phyloP scores from a whole-genome alignment of 345 rosid species.

The Eucalyptus camaldulensis region DNA sequence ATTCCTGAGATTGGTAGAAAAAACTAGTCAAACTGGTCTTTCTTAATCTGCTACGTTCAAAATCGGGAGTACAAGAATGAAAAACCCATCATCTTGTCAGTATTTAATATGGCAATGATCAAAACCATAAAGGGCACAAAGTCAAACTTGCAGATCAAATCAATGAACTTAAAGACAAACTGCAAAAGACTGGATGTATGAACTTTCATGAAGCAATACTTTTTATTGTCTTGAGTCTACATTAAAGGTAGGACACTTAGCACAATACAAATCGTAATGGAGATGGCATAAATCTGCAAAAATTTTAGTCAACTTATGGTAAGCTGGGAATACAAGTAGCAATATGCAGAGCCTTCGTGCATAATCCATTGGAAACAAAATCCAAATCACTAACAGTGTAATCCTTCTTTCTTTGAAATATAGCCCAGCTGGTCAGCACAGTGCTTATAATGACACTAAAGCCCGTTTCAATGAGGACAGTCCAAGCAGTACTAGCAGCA shows the following conservation, averaged over 20 bases:
- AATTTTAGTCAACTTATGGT: background rate
- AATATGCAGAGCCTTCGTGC: background rate
- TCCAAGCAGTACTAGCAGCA: too few relatives aligned
- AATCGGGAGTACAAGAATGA: background rate
- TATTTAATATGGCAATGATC: slow-evolving; percentile 12
- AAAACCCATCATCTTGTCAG: slow-evolving; percentile 24
- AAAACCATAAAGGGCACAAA: slow-evolving; percentile 72
- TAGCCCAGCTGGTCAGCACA: too few relatives aligned
- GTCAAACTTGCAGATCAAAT: slow-evolving; percentile 74
- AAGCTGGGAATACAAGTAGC: background rate
- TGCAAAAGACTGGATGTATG: slow-evolving; percentile 4
- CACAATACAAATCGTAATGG: slow-evolving; percentile 78
- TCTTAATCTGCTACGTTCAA: background rate
- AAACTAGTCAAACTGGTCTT: background rate
- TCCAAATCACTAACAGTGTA: slow-evolving; percentile 45
- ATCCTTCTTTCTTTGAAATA: too few relatives aligned
- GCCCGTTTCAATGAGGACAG: too few relatives aligned
- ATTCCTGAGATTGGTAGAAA: too few relatives aligned
- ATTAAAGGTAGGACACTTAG: slow-evolving; percentile 12
- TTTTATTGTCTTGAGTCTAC: background rate
- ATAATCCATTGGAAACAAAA: background rate
- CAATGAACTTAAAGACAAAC: slow-evolving; percentile 83
- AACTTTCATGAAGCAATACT: background rate
- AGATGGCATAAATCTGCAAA: slow-evolving; percentile 81
- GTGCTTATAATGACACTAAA: too few relatives aligned